Conservation (phyloP, 805 yeast species). For the Nakazawaea holstii region DNA sequence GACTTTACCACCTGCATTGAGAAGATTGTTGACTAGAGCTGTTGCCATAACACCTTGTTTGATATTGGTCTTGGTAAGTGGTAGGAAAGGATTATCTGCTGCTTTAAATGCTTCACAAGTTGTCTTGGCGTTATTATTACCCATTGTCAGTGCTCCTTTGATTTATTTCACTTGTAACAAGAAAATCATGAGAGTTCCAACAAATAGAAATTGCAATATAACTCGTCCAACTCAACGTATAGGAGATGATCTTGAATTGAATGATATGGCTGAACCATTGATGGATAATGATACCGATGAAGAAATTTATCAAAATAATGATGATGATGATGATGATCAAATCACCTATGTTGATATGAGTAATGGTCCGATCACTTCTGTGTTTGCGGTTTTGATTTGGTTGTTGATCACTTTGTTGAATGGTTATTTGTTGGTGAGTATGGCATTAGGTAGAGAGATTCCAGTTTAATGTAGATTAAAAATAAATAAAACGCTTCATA, state of each 20-base stretch:
- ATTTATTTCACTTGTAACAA: constrained; percentile 74
- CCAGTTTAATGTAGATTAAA: not conserved
- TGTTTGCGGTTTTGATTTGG: constrained; percentile 58
- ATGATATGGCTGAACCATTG: constrained; percentile 5
- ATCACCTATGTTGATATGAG: constrained; percentile 39
- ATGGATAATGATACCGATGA: constrained; percentile 4
- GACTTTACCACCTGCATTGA: constrained; percentile 73
- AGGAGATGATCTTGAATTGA: constrained; percentile 4
- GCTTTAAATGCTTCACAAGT: constrained; percentile 88
- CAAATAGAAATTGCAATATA: constrained; percentile 15
- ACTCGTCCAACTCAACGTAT: constrained; percentile 3
- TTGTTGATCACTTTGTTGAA: constrained; percentile 65
- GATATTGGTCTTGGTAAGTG: constrained; percentile 63
- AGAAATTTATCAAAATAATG: not conserved
- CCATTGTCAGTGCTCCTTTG: constrained; percentile 81
- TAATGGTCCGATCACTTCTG: constrained; percentile 55
- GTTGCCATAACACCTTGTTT: constrained; percentile 82
- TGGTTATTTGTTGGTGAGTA: constrained; percentile 35
- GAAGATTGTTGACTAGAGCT: constrained; percentile 71
- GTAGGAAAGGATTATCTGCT: constrained; percentile 62
- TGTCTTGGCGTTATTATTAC: constrained; percentile 72
- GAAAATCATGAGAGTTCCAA: constrained; percentile 59
- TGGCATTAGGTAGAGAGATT: constrained; percentile 10
- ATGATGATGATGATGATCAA: constrained; percentile 1
- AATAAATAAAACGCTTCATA: not conserved